These are phyloP conservation scores for Dactylellina parvicollis DNA, from an alignment of 2,329 filamentous ascomycete species.

Conservation along the genomic window DNA sequence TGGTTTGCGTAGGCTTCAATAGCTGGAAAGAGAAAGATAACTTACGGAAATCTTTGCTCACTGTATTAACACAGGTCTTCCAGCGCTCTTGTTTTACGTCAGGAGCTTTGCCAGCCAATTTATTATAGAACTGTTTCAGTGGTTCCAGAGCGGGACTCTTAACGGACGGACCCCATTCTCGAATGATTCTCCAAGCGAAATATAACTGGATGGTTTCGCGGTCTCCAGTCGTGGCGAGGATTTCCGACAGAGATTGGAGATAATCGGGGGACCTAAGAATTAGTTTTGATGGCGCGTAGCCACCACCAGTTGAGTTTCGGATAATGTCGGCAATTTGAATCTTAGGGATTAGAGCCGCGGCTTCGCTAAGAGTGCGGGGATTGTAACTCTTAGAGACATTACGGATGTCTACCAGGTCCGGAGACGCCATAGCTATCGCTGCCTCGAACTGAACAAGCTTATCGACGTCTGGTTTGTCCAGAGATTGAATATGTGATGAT, in stretches of 20 bases:
- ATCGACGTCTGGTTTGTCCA: slow-evolving; percentile 59
- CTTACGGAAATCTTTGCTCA: slow-evolving; percentile 73
- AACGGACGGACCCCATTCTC: slow-evolving; percentile 66
- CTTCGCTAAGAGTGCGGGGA: slow-evolving; percentile 69
- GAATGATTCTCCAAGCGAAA: slow-evolving; percentile 72
- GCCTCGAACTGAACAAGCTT: slow-evolving; percentile 70
- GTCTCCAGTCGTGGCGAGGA: slow-evolving; percentile 67
- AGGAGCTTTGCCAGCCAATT: slow-evolving; percentile 71
- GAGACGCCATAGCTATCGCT: slow-evolving; percentile 70
- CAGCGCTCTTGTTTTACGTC: slow-evolving; percentile 72
- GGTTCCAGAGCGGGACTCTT: slow-evolving; percentile 72
- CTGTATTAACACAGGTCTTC: slow-evolving; percentile 71
- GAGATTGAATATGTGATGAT: slow-evolving; percentile 48
- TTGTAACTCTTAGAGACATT: slow-evolving; percentile 76
- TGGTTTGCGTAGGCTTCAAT: too few relatives aligned
- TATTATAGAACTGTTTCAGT: slow-evolving; percentile 70
- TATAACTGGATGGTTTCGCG: slow-evolving; percentile 71
- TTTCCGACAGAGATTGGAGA: slow-evolving; percentile 68
- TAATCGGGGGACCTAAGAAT: slow-evolving; percentile 72
- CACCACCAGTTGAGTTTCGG: slow-evolving; percentile 65
- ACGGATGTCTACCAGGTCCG: slow-evolving; percentile 68
- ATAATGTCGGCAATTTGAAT: slow-evolving; percentile 68
- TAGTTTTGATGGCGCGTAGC: slow-evolving; percentile 66
- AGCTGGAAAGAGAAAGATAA: slow-evolving; percentile 64
- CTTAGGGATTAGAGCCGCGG: slow-evolving; percentile 67